Conservation (phyloP, 768 basidiomycete genomes). For the Termitomyces sp. region DNA sequence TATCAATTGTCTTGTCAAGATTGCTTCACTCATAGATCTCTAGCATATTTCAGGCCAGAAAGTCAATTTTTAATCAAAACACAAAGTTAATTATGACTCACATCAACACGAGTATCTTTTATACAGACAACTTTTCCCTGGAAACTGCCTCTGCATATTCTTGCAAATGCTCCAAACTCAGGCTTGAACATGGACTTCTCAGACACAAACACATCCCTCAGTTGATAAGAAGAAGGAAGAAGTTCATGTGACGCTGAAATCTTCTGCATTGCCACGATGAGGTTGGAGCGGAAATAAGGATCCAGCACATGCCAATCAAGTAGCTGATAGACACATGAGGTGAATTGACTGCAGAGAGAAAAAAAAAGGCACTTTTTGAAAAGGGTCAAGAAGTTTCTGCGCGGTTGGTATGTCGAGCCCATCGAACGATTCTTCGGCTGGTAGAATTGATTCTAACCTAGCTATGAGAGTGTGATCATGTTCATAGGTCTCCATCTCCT, state of each 20-base stretch:
- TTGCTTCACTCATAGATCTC: background rate
- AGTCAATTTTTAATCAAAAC: background rate
- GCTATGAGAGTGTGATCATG: background rate
- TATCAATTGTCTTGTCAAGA: background rate
- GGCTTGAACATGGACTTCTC: too few relatives aligned
- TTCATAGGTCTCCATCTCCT: background rate
- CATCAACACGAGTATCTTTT: background rate
- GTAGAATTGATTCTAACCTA: background rate
- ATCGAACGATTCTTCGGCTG: background rate
- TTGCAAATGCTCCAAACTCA: background rate
- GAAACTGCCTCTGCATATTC: background rate
- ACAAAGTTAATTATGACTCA: background rate
- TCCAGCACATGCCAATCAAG: background rate
- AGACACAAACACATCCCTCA: background rate
- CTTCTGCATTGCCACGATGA: background rate
- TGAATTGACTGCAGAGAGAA: background rate
- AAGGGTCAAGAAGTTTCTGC: background rate
- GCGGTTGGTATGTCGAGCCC: background rate
- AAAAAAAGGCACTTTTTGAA: background rate
- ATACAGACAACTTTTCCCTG: background rate
- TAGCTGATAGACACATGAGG: background rate
- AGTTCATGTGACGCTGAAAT: background rate
- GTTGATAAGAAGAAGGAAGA: background rate
- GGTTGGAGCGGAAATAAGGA: background rate
- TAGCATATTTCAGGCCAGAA: too few relatives aligned